Base-by-base conservation (phyloP, 208 protist species). In the Wallacemonas sp. region DNA sequence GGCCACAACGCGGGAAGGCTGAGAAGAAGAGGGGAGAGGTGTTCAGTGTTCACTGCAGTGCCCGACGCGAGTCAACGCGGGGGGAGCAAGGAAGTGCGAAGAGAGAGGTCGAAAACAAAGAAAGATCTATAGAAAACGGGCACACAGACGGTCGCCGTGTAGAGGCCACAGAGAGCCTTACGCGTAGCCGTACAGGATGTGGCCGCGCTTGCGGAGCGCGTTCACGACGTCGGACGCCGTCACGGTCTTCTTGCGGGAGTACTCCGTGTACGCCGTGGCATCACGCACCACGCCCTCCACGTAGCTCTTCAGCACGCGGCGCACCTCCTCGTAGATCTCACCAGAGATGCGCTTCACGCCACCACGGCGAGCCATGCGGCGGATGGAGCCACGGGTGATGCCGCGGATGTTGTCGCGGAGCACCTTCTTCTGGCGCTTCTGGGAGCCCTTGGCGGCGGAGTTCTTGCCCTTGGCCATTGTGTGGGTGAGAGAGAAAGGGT, bases 341-440 rank as follows among this genome's bases (percentile, higher is more conserved):
- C 69, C 71, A 36, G 74, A 83, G 79, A 97, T 96, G 71, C 93
- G 85, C 76, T 95, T 95, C 67, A 96, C 89, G 71, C 93, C 93
- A 66, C 93, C 93, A 76, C 93, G 80, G 76, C 93, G 85, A 48
- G 93, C 93, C 44, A 97, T 76, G 78, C 93, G 85, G 78, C 89
- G 83, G 63, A 97, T 93, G 41, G 87, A 86, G 63, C 85, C 88
- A 59, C 83, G 84, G 30, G 84, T 93, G 74, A 93, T 91, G 73
- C 84, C 86, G 63, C 74, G 79, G 52, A 95, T 89, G 77, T 88
- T 90, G 71, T 95, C 89, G 74, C 89, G 84, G 37, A 93, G 72
- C 54, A 89, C 80, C 78, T 92, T 92, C 73, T 91, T 91, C 73
- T 89, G 83, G 70, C 83, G 81, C 78, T 91, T 92, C 77, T 83